Percentiles rank a stretch among this genome's conserved stretches.
Evolutionary conservation across 2,329 filamentous ascomycete genomes (phyloP).

Genomic region (Scedosporium minutisporum): DNA sequence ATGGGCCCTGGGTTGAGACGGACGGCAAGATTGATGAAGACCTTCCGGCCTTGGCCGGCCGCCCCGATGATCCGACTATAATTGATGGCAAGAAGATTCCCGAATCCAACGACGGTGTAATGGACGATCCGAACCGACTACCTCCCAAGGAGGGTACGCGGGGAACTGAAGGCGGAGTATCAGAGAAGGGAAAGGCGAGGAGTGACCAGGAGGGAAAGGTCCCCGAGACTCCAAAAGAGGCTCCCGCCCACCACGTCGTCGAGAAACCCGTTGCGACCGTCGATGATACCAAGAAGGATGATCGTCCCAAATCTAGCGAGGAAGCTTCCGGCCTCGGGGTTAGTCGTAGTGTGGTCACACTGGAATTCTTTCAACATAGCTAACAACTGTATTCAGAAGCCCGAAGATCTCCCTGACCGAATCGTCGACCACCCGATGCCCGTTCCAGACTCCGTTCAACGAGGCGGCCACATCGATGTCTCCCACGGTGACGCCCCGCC

Average conservation of each 20-base stretch:
- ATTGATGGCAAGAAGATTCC: slow-evolving; percentile 53
- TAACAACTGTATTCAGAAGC: slow-evolving; percentile 49
- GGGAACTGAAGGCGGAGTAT: slow-evolving; percentile 82
- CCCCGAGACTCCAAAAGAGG: slow-evolving; percentile 77
- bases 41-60: slow-evolving; percentile 36
- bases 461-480: slow-evolving; percentile 53
- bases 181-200: slow-evolving; percentile 71
- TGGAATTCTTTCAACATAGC: neutral
- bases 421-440: slow-evolving; percentile 66
- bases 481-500: slow-evolving; percentile 12
- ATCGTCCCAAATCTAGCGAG: neutral
- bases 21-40: slow-evolving; percentile 28
- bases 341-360: slow-evolving; percentile 13
- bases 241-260: slow-evolving; percentile 69
- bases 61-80: slow-evolving; percentile 41
- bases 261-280: slow-evolving; percentile 47
- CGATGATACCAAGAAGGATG: neutral
- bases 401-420: slow-evolving; percentile 67
- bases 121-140: slow-evolving; percentile 75
- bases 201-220: slow-evolving; percentile 64
- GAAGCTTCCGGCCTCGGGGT: slow-evolving; percentile 46
- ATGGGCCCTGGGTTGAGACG: slow-evolving; percentile 67
- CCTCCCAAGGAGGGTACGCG: slow-evolving; percentile 76
- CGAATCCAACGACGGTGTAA: slow-evolving; percentile 67
- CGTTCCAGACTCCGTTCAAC: slow-evolving; percentile 54